These are phyloP conservation scores for Phialocephala subalpina DNA, from an alignment of 2,329 filamentous ascomycete genomes.

Conservation along the genomic window DNA sequence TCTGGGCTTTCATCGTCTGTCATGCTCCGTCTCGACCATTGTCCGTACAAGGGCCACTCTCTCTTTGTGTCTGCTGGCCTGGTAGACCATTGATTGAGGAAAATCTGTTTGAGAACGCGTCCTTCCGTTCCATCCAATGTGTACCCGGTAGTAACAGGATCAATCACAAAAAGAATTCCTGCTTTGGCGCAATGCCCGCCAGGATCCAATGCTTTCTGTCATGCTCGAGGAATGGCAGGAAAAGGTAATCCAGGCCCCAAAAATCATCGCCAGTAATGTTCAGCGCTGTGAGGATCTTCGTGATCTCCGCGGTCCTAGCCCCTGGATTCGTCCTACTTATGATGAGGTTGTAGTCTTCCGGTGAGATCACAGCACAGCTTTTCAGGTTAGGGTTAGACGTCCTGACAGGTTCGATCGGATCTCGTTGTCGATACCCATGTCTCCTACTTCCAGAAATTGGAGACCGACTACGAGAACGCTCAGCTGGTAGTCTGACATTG, in stretches of 20 bases:
- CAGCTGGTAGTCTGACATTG: neutral
- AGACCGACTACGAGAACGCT: neutral
- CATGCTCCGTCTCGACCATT: neutral
- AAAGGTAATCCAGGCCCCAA: conserved; percentile 1
- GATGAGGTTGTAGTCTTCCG: neutral
- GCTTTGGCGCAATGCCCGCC: conserved; percentile 4
- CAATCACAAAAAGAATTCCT: conserved; percentile 1
- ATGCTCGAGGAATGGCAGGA: neutral
- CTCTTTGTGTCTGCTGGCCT: neutral
- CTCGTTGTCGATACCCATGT: neutral
- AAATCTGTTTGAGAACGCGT: neutral
- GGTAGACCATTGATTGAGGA: neutral
- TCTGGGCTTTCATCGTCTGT: conserved; percentile 6
- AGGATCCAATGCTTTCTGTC: neutral
- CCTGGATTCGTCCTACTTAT: neutral
- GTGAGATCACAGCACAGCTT: neutral
- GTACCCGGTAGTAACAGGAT: neutral
- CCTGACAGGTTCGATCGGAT: neutral
- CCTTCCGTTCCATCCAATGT: neutral
- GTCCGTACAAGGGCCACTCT: conserved; percentile 1
- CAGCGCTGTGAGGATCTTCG: neutral
- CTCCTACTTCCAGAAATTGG: neutral
- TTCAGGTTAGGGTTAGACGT: neutral
- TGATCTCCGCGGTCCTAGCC: neutral
- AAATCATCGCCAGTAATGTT: neutral